These are phyloP conservation scores for Leishmania amazonensis DNA, from an alignment of 208 protist genomes.

Conservation along the genomic window DNA sequence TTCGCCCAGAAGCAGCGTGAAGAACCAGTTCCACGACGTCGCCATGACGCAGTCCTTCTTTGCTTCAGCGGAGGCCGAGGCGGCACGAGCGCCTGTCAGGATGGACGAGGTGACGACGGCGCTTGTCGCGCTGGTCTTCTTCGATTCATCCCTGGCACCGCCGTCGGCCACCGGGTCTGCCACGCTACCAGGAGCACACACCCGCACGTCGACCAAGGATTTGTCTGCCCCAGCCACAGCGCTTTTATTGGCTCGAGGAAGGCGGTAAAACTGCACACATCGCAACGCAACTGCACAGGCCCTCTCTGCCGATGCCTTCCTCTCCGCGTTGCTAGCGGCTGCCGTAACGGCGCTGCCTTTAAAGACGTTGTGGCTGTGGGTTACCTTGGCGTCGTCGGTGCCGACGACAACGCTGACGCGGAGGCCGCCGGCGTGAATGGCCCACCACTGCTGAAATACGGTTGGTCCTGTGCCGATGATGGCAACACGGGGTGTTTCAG, in stretches of 20 bases:
- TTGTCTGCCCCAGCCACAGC: neutral
- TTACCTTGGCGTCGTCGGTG: slow-evolving; percentile 11
- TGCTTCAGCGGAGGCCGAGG: neutral
- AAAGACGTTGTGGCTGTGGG: neutral
- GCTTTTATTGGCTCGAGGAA: neutral
- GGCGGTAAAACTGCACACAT: slow-evolving; percentile 18
- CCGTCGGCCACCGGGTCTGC: neutral
- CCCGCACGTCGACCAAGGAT: slow-evolving; percentile 8
- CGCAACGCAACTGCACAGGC: slow-evolving; percentile 21
- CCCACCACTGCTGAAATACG: slow-evolving; percentile 19
- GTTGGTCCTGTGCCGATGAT: slow-evolving; percentile 12
- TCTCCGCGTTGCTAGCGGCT: neutral
- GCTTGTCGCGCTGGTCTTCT: neutral
- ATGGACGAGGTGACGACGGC: neutral
- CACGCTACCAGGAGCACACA: neutral
- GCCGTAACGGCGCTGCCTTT: neutral
- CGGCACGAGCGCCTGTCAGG: neutral
- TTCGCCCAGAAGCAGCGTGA: slow-evolving; percentile 1
- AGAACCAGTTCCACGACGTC: slow-evolving; percentile 28
- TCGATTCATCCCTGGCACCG: neutral
- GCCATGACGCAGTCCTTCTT: slow-evolving; percentile 13
- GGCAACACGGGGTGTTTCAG: slow-evolving; percentile 23
- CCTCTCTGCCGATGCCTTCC: slow-evolving; percentile 19
- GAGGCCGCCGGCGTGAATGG: slow-evolving; percentile 26
- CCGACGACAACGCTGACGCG: slow-evolving; percentile 26